Percentiles rank a stretch among this genome's conserved stretches.
phyloP scores from a whole-genome alignment of 169 alveolate genomes.

The Plasmodium gonderi region DNA sequence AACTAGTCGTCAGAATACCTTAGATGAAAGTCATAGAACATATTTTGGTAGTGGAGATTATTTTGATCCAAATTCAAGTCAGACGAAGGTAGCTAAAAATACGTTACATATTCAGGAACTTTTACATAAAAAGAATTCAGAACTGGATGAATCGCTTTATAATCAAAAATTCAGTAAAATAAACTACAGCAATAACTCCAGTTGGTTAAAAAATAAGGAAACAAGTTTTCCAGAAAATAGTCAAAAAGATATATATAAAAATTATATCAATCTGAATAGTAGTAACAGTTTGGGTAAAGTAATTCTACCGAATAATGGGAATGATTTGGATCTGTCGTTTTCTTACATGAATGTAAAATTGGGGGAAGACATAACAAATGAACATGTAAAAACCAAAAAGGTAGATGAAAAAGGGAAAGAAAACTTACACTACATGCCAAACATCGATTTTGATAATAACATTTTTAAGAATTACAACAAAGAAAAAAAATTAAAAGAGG shows the following conservation, averaged over 20 bases:
- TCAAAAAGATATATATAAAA: not conserved
- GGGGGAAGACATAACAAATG: not conserved
- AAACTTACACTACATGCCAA: not conserved
- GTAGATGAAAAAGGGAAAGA: not conserved
- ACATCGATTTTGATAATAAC: constrained; percentile 29
- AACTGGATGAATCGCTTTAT: not conserved
- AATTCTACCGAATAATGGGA: not conserved
- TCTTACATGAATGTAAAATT: not conserved
- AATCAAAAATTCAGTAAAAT: not conserved
- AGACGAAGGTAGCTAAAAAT: not conserved
- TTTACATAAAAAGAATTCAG: not conserved
- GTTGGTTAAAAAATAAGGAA: not conserved
- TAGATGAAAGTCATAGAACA: not conserved
- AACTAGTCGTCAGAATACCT: not conserved
- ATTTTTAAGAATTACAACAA: constrained; percentile 32
- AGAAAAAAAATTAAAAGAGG: constrained; percentile 12
- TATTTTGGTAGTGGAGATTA: constrained; percentile 1
- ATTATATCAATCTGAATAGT: not conserved
- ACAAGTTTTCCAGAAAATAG: not conserved
- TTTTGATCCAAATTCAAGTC: constrained; percentile 17
- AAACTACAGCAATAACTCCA: not conserved
- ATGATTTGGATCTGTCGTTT: not conserved
- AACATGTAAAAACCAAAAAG: not conserved
- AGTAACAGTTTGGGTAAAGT: not conserved
- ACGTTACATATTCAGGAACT: not conserved